Evolutionary conservation across 306 rosid genomes (phyloP).

Genomic region (Purshia tridentata): DNA sequence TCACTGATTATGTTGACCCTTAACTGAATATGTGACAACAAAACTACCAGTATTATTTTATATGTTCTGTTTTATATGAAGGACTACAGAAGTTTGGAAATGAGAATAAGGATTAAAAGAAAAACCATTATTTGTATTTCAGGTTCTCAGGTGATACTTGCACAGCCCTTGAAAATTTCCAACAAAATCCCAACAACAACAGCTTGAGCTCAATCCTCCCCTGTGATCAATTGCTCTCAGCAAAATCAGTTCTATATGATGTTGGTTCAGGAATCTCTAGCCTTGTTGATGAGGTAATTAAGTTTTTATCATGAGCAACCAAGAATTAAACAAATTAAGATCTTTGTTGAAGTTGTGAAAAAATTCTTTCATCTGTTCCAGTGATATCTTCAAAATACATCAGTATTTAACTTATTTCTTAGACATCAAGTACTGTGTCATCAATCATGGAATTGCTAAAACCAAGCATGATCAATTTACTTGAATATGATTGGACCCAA

Average conservation of each 20-base stretch:
- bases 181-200: constrained; percentile 56
- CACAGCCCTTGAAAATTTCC: constrained; percentile 55
- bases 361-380: background rate
- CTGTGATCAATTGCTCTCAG: constrained; percentile 55
- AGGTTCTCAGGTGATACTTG: constrained; percentile 67
- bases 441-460: too few relatives aligned
- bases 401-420: too few relatives aligned
- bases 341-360: background rate
- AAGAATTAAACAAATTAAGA: too few relatives aligned
- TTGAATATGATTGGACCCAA: too few relatives aligned
- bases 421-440: too few relatives aligned
- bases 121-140: constrained; percentile 11
- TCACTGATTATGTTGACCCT: too few relatives aligned
- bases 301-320: too few relatives aligned
- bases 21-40: too few relatives aligned
- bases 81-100: background rate
- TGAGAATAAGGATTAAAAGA: background rate
- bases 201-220: constrained; percentile 66
- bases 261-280: constrained; percentile 45
- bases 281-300: constrained; percentile 52
- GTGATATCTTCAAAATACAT: too few relatives aligned
- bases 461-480: too few relatives aligned
- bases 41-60: too few relatives aligned
- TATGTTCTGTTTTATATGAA: background rate
- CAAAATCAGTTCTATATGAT: constrained; percentile 41